A percentile compares a stretch with the other conserved stretches of the same genome.
Evolutionary conservation across 1,139 yeast species (phyloP).

Genomic region (Spathaspora sp.): DNA sequence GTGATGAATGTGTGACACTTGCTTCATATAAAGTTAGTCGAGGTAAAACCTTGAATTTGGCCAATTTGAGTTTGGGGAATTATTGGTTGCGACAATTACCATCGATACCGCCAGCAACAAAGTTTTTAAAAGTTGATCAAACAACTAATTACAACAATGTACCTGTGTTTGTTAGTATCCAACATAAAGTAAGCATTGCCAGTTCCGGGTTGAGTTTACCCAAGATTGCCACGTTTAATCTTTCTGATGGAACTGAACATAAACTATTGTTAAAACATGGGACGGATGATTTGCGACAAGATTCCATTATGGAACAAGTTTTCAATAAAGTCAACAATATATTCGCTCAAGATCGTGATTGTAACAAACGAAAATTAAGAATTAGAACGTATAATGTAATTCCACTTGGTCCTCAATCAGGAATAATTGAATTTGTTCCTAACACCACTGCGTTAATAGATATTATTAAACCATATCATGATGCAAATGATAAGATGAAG

Average conservation of each 20-base stretch:
- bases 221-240: slow-evolving; percentile 58
- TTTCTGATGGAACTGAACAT: slow-evolving; percentile 58
- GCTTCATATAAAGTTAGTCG: slow-evolving; percentile 48
- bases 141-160: slow-evolving; percentile 47
- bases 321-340: slow-evolving; percentile 83
- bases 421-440: slow-evolving; percentile 87
- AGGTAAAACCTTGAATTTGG: slow-evolving; percentile 35
- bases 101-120: slow-evolving; percentile 70
- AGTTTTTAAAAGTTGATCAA: slow-evolving; percentile 39
- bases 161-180: slow-evolving; percentile 49
- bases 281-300: slow-evolving; percentile 90
- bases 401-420: slow-evolving; percentile 85
- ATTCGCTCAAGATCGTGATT: slow-evolving; percentile 53
- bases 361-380: slow-evolving; percentile 55
- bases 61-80: slow-evolving; percentile 39
- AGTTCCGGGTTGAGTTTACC: slow-evolving; percentile 85
- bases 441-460: slow-evolving; percentile 74
- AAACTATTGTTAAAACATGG: slow-evolving; percentile 77
- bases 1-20: slow-evolving; percentile 49
- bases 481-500: slow-evolving; percentile 40
- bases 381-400: slow-evolving; percentile 87
- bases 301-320: slow-evolving; percentile 96
- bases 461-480: slow-evolving; percentile 59
- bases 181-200: slow-evolving; percentile 56
- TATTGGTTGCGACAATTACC: slow-evolving; percentile 61